Evolutionary conservation across 352 stramenopile genomes (phyloP).

Genomic region (Phytophthora sojae): DNA sequence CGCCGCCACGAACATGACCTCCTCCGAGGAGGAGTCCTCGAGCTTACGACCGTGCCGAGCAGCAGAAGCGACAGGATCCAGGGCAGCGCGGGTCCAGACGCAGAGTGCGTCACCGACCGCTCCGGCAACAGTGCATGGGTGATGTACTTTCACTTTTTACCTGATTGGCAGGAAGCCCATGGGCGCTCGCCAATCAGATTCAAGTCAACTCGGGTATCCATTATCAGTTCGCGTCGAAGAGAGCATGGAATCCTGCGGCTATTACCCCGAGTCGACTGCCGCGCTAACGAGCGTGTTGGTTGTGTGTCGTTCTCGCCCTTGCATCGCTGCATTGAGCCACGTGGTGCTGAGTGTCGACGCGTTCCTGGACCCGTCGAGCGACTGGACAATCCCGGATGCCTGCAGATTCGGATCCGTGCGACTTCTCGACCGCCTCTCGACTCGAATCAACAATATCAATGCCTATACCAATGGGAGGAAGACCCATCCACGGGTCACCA

Average conservation of each 20-base stretch:
- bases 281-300: constrained; percentile 24
- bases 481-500: neutral
- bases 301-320: constrained; percentile 20
- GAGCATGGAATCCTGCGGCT: neutral
- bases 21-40: too few species aligned
- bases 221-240: too few species aligned
- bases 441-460: constrained; percentile 3
- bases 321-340: constrained; percentile 23
- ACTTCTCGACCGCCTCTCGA: constrained; percentile 29
- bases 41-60: constrained; percentile 32
- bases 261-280: neutral
- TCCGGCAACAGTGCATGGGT: too few species aligned
- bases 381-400: constrained; percentile 24
- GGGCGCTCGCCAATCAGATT: too few species aligned
- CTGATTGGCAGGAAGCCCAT: too few species aligned
- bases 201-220: too few species aligned
- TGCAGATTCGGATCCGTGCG: constrained; percentile 29
- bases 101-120: neutral
- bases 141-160: too few species aligned
- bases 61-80: constrained; percentile 43
- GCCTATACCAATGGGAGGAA: neutral
- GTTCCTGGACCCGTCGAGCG: constrained; percentile 17
- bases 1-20: constrained; percentile 36
- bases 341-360: constrained; percentile 16
- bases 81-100: constrained; percentile 1